phyloP scores from a whole-genome alignment of 2,329 filamentous ascomycete species.

The Hysterium pulicare region DNA sequence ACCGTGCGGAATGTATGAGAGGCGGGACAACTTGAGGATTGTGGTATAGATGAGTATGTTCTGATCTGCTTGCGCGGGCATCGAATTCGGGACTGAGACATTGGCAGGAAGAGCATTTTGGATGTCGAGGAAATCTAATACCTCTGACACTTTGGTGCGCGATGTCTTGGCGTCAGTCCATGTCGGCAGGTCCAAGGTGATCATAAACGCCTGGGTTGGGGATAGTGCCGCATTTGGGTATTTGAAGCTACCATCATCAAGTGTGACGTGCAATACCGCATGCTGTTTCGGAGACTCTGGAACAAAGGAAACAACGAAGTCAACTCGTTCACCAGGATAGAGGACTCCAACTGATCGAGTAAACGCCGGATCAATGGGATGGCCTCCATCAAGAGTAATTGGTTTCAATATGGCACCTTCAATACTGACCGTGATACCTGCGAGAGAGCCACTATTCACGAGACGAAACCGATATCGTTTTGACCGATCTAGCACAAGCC shows the following conservation, averaged over 20 bases:
- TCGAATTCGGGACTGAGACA: not conserved
- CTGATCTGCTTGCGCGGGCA: slow-evolving; percentile 23
- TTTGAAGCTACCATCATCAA: slow-evolving; percentile 40
- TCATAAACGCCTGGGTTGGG: slow-evolving; percentile 14
- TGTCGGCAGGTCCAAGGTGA: slow-evolving; percentile 26
- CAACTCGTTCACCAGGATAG: slow-evolving; percentile 42
- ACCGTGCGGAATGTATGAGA: slow-evolving; percentile 43
- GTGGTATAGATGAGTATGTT: slow-evolving; percentile 48
- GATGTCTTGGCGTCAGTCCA: not conserved
- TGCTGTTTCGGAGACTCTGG: slow-evolving; percentile 27
- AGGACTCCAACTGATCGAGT: slow-evolving; percentile 40
- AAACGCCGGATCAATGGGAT: slow-evolving; percentile 23
- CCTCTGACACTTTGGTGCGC: not conserved
- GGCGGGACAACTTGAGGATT: slow-evolving; percentile 43
- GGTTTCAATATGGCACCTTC: slow-evolving; percentile 21
- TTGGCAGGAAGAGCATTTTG: slow-evolving; percentile 18
- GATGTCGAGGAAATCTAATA: slow-evolving; percentile 17
- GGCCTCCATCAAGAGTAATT: slow-evolving; percentile 43
- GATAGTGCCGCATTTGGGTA: slow-evolving; percentile 43
- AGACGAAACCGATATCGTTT: slow-evolving; percentile 38
- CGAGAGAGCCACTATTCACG: slow-evolving; percentile 45
- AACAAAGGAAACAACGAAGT: slow-evolving; percentile 31
- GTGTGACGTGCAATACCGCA: slow-evolving; percentile 4
- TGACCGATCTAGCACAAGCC: slow-evolving; percentile 19
- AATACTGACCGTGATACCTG: slow-evolving; percentile 38